These are phyloP conservation scores for Naganishia sp. DNA, from an alignment of 1,284 basidiomycete species.

Conservation along the genomic window DNA sequence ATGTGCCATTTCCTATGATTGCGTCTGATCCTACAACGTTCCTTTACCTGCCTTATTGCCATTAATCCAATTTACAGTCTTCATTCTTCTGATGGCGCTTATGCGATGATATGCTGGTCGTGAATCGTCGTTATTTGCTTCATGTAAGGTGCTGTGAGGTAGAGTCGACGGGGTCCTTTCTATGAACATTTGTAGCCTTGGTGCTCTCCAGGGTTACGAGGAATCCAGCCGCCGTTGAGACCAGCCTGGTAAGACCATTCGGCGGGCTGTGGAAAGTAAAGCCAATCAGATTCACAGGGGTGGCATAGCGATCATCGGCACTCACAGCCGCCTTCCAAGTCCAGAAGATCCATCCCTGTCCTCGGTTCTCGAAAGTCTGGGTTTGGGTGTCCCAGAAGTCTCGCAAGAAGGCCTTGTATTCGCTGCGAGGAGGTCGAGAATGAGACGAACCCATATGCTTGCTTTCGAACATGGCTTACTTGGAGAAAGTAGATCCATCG, in stretches of 20 bases:
- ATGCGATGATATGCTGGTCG: conserved; percentile 1
- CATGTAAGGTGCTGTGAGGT: background rate
- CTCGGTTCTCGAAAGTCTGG: conserved; percentile 50
- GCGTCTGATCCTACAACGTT: conserved; percentile 12
- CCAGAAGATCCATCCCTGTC: conserved; percentile 54
- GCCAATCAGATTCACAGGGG: background rate
- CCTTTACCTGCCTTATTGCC: background rate
- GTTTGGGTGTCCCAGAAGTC: conserved; percentile 81
- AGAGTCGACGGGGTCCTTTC: background rate
- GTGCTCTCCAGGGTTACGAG: conserved; percentile 61
- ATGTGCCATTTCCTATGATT: conserved; percentile 17
- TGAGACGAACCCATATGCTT: background rate
- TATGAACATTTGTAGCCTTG: conserved; percentile 50
- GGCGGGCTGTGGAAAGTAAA: conserved; percentile 58
- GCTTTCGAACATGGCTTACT: conserved; percentile 36
- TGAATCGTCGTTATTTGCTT: background rate
- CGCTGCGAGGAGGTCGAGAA: conserved; percentile 48
- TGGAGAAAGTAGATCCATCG: conserved; percentile 66
- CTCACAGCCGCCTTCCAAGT: conserved; percentile 47
- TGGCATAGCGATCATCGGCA: background rate
- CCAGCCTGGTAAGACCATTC: conserved; percentile 61
- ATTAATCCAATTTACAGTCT: background rate
- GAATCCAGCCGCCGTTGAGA: conserved; percentile 79
- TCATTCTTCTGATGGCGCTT: background rate
- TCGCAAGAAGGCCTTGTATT: conserved; percentile 80